Conservation (phyloP, 495 filamentous ascomycete species). For the Trichocladium antarcticum region DNA sequence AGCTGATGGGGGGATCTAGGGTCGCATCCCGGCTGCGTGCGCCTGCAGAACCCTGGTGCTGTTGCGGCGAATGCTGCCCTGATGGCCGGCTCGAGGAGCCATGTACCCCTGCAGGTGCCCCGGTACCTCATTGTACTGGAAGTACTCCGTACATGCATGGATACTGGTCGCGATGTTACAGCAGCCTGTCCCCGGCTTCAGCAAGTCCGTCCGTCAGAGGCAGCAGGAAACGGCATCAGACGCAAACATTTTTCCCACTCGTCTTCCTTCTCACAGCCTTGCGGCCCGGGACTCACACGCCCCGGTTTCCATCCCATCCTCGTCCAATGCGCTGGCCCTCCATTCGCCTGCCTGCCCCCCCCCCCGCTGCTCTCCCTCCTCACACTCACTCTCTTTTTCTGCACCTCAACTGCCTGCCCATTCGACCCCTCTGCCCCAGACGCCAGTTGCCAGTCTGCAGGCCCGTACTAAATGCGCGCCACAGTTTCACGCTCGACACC, state of each 20-base stretch:
- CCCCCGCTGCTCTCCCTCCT: constrained; percentile 7
- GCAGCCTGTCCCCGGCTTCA: background rate
- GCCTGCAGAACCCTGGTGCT: constrained; percentile 11
- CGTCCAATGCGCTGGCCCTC: background rate
- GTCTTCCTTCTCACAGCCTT: background rate
- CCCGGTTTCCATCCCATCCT: constrained; percentile 4
- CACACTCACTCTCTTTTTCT: constrained; percentile 1
- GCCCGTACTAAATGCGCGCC: constrained; percentile 9
- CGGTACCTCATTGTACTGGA: constrained; percentile 27
- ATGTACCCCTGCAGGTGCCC: constrained; percentile 23
- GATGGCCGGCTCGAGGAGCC: constrained; percentile 2
- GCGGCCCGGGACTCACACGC: background rate
- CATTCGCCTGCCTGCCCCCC: constrained; percentile 14
- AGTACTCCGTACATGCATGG: constrained; percentile 13
- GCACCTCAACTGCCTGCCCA: constrained; percentile 4
- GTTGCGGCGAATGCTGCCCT: too few species aligned
- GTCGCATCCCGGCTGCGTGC: constrained; percentile 13
- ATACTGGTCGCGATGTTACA: constrained; percentile 5
- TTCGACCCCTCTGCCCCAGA: background rate
- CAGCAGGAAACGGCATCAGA: constrained; percentile 7
- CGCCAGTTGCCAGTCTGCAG: constrained; percentile 4
- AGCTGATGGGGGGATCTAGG: constrained; percentile 4
- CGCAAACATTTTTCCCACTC: constrained; percentile 7
- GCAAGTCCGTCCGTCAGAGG: background rate
- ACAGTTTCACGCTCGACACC: constrained; percentile 8